Evolutionary conservation across 441 rosid genomes (phyloP).

Genomic region (Daphne laureola): DNA sequence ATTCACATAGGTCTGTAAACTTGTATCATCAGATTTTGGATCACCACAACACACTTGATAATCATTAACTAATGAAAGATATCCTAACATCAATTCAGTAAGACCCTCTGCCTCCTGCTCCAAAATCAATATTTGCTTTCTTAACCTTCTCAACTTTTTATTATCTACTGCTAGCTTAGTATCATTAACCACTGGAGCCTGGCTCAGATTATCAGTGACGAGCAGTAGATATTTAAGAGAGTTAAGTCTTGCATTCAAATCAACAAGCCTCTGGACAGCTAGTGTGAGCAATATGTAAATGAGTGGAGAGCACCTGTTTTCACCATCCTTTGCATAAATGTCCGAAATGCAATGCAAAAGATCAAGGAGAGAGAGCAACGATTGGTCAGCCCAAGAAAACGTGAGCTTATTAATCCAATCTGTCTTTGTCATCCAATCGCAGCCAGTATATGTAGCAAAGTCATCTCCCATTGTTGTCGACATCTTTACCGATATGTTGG

Average conservation of each 20-base stretch:
- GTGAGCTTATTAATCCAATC: conserved; percentile 61
- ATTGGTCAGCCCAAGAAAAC: conserved; percentile 64
- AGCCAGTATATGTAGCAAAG: conserved; percentile 45
- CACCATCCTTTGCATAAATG: conserved; percentile 32
- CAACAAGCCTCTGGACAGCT: conserved; percentile 82
- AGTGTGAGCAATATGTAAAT: conserved; percentile 50
- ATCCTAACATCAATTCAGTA: conserved; percentile 45
- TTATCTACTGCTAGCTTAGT: conserved; percentile 16
- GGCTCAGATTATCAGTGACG: conserved; percentile 29
- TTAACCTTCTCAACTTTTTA: conserved; percentile 40
- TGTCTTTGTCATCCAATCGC: conserved; percentile 58
- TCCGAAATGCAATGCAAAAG: conserved; percentile 48
- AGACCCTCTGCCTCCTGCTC: conserved; percentile 73
- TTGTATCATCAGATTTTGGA: conserved; percentile 9
- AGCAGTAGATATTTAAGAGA: conserved; percentile 56
- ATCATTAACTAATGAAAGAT: conserved; percentile 32
- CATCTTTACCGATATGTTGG: conserved; percentile 45
- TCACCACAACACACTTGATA: conserved; percentile 21
- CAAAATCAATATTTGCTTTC: conserved; percentile 36
- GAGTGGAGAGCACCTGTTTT: conserved; percentile 44
- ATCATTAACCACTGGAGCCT: conserved; percentile 36
- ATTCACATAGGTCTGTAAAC: conserved; percentile 22
- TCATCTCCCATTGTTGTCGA: conserved; percentile 44
- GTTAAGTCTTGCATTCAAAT: conserved; percentile 71
- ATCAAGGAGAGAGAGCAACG: conserved; percentile 61